Percentiles rank a stretch among this genome's conserved stretches.
Conservation (phyloP, 306 rosid genomes). For the Ormosia semicastrata region DNA sequence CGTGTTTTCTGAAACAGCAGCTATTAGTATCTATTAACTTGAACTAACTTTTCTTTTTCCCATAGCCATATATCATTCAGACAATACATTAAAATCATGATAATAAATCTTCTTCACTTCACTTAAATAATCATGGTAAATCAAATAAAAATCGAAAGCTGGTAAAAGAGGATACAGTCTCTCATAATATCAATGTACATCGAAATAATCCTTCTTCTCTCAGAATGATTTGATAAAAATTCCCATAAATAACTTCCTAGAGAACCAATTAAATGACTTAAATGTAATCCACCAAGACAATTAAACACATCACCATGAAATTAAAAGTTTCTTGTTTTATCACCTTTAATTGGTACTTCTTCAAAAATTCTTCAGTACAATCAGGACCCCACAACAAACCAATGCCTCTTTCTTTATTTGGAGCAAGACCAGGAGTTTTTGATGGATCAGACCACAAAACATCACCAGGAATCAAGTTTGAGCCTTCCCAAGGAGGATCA, state of each 20-base stretch:
- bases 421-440: conserved; percentile 69
- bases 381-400: conserved; percentile 93
- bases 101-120: neutral
- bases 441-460: conserved; percentile 97
- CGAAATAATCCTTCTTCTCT: neutral
- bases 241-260: neutral
- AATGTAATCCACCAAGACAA: conserved; percentile 9
- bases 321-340: neutral
- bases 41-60: neutral
- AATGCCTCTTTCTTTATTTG: conserved; percentile 83
- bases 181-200: conserved; percentile 3
- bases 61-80: neutral
- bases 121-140: conserved; percentile 18
- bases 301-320: neutral
- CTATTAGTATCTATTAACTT: neutral
- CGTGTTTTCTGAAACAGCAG: neutral
- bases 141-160: conserved; percentile 5
- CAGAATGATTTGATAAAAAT: neutral
- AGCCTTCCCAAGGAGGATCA: conserved; percentile 97
- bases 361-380: conserved; percentile 84
- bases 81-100: neutral
- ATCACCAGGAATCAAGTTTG: conserved; percentile 88
- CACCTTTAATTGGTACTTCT: conserved; percentile 67
- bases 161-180: neutral
- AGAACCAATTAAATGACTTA: neutral